A percentile compares a stretch with the other conserved stretches of the same genome.
Conservation (phyloP, 139 green algal species). For the Deuterostichococcus epilithicus region DNA sequence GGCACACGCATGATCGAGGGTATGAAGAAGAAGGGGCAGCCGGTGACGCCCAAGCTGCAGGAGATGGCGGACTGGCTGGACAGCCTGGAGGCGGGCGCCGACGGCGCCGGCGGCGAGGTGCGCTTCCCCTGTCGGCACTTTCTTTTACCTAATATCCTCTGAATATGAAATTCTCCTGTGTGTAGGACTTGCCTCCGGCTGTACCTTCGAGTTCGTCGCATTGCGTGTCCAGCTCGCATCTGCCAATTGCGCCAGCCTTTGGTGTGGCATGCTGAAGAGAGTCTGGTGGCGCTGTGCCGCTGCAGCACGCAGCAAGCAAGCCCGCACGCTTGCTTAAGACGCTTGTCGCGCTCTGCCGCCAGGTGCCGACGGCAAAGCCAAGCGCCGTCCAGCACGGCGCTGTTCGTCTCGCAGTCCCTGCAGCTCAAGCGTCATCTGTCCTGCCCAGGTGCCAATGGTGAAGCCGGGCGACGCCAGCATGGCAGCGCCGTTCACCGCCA, state of each 20-base stretch:
- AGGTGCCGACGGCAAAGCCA: slow-evolving; percentile 56
- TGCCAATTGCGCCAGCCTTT: too few relatives aligned
- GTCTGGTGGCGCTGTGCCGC: too few relatives aligned
- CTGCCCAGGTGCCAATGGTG: slow-evolving; percentile 51
- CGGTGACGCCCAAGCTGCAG: slow-evolving; percentile 43
- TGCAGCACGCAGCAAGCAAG: too few relatives aligned
- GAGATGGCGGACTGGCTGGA: slow-evolving; percentile 74
- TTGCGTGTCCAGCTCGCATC: too few relatives aligned
- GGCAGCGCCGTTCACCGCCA: slow-evolving; percentile 89
- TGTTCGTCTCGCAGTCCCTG: too few relatives aligned
- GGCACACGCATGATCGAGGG: slow-evolving; percentile 57
- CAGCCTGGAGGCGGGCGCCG: slow-evolving; percentile 45
- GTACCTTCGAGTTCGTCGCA: too few relatives aligned
- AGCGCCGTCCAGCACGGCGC: too few relatives aligned
- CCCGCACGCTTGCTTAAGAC: too few relatives aligned
- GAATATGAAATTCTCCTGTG: not conserved
- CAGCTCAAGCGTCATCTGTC: not conserved
- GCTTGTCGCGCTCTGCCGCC: not conserved
- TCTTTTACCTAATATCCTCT: not conserved
- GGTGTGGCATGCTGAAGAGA: too few relatives aligned
- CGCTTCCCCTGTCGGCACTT: not conserved
- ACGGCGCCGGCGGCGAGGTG: slow-evolving; percentile 12
- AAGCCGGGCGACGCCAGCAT: slow-evolving; percentile 87
- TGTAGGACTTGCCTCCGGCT: too few relatives aligned
- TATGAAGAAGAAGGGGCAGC: slow-evolving; percentile 38